Evolutionary conservation across 2,329 filamentous ascomycete genomes (phyloP), one percentile per base, ranked within the genome.

Genomic region (Teratosphaeriaceae sp.): DNA sequence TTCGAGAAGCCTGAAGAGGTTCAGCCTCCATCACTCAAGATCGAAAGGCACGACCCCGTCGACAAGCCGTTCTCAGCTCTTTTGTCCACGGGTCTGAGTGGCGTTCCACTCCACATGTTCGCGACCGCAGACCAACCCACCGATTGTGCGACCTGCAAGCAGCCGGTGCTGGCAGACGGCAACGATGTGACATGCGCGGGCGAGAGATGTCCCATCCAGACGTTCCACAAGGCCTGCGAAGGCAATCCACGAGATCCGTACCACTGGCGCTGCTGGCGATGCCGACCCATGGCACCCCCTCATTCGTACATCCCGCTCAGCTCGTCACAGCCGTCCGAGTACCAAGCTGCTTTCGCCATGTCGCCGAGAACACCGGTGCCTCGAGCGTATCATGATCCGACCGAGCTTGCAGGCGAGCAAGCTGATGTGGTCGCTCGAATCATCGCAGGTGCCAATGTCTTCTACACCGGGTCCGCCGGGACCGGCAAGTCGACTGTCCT

Each of bases 381-480:
- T 8, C 16, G 20, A 16, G n/a, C 29, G n/a, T 20, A 19, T 9
- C 12, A 15, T 13, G 42, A 44, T 16, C 19, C 29, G 13, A 16
- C 41, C 45, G 21, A 21, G 19, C 3, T 26, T 48, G 34, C 31
- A 18, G 19, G n/a, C 12, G 45, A 48, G 21, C 45, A 48, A 36
- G 21, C 19, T 8, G 18, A 18, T 11, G 22, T 48, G 8, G 33
- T 45, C 15, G 24, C 34, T 19, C 8, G 20, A 5, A 43, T 48
- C 21, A 16, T 23, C n/a, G 3, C 16, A 12, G 74, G 77, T 0
- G 48, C 55, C 2, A 82, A 83, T 42, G 75, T 82, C 12, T 84
- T 83, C 55, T 82, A 76, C 52, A 83, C 79, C 0, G 79, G 80
- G 5, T 78, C 76, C 0, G 80, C 79, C 13, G 79, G 79, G 0